A percentile compares a stretch with the other conserved stretches of the same genome.
Conservation (phyloP, 106 monocot species). For the Gastrodia elata region DNA sequence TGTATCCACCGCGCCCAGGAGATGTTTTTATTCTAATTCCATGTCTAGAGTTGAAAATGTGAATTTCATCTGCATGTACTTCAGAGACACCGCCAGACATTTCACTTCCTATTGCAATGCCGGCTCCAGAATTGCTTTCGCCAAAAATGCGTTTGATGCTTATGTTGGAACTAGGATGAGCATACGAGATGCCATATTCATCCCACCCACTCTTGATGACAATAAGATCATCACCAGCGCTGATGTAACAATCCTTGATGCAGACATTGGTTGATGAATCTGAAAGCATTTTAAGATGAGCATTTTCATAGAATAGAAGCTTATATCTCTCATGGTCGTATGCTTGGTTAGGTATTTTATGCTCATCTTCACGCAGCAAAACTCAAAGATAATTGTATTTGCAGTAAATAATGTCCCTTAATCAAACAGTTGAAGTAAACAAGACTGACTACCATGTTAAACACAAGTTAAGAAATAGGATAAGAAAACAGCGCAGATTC, state of each 20-base stretch:
- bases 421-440: neutral
- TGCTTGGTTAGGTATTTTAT: neutral
- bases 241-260: conserved; percentile 80
- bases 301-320: neutral
- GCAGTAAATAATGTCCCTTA: neutral
- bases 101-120: conserved; percentile 76
- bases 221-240: conserved; percentile 54
- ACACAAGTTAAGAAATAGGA: neutral
- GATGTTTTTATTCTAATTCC: conserved; percentile 68
- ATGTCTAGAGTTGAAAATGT: conserved; percentile 41
- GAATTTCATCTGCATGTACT: conserved; percentile 35
- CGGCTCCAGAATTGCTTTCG: conserved; percentile 29
- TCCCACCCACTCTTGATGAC: conserved; percentile 85
- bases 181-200: conserved; percentile 74
- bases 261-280: conserved; percentile 69
- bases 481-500: neutral
- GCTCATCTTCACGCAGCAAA: neutral
- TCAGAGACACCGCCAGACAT: conserved; percentile 81
- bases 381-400: neutral
- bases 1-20: conserved; percentile 62
- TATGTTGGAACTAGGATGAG: conserved; percentile 55
- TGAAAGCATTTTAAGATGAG: conserved; percentile 21
- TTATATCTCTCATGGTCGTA: neutral
- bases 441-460: neutral
- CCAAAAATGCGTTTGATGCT: conserved; percentile 35